A percentile compares a stretch with the other conserved stretches of the same genome.
phyloP scores from a whole-genome alignment of 441 rosid genomes.

The Erodium trifolium region DNA sequence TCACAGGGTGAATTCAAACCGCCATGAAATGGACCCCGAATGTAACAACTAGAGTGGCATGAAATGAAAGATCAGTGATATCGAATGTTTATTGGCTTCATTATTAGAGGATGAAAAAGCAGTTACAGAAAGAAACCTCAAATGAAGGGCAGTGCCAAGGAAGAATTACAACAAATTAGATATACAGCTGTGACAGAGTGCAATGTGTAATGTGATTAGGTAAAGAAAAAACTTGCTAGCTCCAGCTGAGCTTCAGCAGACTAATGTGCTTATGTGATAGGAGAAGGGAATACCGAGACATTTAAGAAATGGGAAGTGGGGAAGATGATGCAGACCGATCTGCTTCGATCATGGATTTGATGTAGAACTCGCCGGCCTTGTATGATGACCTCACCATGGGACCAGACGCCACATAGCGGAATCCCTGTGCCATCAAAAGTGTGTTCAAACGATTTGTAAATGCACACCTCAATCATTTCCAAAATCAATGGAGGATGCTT shows the following conservation, averaged over 20 bases:
- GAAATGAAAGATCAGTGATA: not conserved
- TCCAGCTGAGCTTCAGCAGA: not conserved
- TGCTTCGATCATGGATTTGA: constrained; percentile 90
- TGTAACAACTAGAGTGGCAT: not conserved
- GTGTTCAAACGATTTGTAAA: not conserved
- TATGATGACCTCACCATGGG: constrained; percentile 99
- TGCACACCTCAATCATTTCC: not conserved
- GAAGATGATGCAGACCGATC: constrained; percentile 57
- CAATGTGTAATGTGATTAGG: not conserved
- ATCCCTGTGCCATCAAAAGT: not conserved
- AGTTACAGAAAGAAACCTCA: not conserved
- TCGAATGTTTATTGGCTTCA: not conserved
- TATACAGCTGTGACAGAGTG: not conserved
- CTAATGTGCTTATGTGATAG: not conserved
- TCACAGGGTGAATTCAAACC: not conserved
- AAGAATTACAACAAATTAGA: not conserved
- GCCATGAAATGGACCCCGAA: not conserved
- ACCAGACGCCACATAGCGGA: constrained; percentile 27
- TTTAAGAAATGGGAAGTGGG: not conserved
- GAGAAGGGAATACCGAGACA: not conserved
- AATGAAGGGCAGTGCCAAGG: not conserved
- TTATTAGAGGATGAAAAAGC: not conserved
- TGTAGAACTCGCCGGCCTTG: constrained; percentile 98
- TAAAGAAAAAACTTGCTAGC: not conserved
- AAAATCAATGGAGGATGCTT: not conserved